These are phyloP conservation scores for Kodamaea leandrae DNA, from an alignment of 805 yeast species.

Conservation along the genomic window DNA sequence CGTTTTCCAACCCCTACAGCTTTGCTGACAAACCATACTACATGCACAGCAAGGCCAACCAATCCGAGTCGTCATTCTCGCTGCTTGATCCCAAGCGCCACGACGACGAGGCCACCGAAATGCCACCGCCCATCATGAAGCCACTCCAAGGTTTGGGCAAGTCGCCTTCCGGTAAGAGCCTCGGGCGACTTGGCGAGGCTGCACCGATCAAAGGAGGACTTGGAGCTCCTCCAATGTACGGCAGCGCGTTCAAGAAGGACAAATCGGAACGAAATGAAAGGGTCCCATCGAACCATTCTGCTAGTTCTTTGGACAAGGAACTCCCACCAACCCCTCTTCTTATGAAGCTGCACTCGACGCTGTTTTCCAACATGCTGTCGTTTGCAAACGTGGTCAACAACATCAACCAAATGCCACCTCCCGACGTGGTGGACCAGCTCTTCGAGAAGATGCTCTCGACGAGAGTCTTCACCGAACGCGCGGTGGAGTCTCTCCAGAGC, in stretches of 20 bases:
- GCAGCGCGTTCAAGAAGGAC: too few species aligned
- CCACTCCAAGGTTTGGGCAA: neutral
- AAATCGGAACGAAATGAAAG: neutral
- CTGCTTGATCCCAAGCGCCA: slow-evolving; percentile 16
- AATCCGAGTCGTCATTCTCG: slow-evolving; percentile 9
- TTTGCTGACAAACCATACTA: slow-evolving; percentile 2
- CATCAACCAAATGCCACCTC: slow-evolving; percentile 33
- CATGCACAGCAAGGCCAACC: slow-evolving; percentile 6
- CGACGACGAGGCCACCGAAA: slow-evolving; percentile 3
- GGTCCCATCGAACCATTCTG: slow-evolving; percentile 1
- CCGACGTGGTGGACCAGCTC: slow-evolving; percentile 36
- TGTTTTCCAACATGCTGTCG: slow-evolving; percentile 14
- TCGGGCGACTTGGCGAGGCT: neutral
- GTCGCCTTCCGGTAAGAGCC: neutral
- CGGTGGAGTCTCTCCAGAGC: slow-evolving; percentile 30
- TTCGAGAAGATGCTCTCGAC: slow-evolving; percentile 38
- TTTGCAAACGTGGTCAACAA: slow-evolving; percentile 33
- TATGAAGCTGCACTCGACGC: neutral
- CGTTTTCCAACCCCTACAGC: neutral
- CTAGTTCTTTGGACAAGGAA: slow-evolving; percentile 4
- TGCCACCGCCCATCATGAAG: slow-evolving; percentile 3
- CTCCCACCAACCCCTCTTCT: neutral
- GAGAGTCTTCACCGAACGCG: slow-evolving; percentile 37
- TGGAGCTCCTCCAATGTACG: neutral
- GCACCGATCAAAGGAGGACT: neutral